Evolutionary conservation across 1,284 basidiomycete species (phyloP).

Genomic region (Pseudozyma flocculosa): DNA sequence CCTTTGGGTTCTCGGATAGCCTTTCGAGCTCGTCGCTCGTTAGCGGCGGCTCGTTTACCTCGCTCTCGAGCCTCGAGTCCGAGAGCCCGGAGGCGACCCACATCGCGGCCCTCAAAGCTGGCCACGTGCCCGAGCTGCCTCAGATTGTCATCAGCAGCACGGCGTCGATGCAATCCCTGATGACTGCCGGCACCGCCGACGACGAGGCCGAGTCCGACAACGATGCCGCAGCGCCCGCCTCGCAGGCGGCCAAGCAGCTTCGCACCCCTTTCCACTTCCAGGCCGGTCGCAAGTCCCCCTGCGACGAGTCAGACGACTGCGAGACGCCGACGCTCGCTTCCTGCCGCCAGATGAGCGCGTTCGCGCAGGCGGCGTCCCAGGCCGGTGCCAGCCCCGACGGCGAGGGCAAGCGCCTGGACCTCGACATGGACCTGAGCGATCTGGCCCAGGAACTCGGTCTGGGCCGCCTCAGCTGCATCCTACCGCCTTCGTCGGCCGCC

Average conservation of each 20-base stretch:
- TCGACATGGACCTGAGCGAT: slow-evolving; percentile 38
- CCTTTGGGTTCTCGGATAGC: slow-evolving; percentile 36
- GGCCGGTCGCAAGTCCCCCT: slow-evolving; percentile 1
- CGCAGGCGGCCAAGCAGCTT: slow-evolving; percentile 12
- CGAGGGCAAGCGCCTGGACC: slow-evolving; percentile 19
- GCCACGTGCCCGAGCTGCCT: background rate
- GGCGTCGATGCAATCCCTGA: background rate
- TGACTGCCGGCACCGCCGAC: background rate
- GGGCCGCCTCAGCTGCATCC: slow-evolving; percentile 34
- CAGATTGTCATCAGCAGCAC: background rate
- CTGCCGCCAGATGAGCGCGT: slow-evolving; percentile 20
- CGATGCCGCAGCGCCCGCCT: background rate
- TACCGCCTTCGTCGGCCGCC: background rate
- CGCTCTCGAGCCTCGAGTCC: slow-evolving; percentile 28
- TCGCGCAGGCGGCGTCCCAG: slow-evolving; percentile 4
- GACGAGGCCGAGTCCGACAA: background rate
- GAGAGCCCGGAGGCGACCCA: slow-evolving; percentile 13
- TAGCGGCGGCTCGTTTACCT: slow-evolving; percentile 34
- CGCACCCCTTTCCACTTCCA: slow-evolving; percentile 28
- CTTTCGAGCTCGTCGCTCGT: slow-evolving; percentile 33
- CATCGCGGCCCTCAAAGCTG: background rate
- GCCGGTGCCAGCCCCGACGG: background rate
- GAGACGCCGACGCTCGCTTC: slow-evolving; percentile 37
- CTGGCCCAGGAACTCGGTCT: slow-evolving; percentile 36
- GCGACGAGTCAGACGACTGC: slow-evolving; percentile 31